A percentile compares a stretch with the other conserved stretches of the same genome.
Evolutionary conservation across 2,329 filamentous ascomycete genomes (phyloP).

Genomic region (Epichloe uncinata): DNA sequence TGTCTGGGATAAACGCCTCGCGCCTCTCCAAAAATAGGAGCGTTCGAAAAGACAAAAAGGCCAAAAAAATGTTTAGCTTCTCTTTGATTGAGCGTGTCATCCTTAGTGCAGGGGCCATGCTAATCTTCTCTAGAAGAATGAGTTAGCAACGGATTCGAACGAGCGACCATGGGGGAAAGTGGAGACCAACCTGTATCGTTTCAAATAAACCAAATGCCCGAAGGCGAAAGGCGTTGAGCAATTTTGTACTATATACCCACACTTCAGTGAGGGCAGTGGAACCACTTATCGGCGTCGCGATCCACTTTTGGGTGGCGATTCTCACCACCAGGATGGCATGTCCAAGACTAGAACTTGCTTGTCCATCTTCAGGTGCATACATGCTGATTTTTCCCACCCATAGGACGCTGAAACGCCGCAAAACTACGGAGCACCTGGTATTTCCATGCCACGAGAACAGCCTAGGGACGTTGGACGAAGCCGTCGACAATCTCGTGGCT

Average conservation of each 20-base stretch:
- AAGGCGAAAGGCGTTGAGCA: rapidly evolving
- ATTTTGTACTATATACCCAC: not conserved
- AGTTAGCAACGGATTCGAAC: constrained; percentile 2
- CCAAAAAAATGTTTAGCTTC: constrained; percentile 5
- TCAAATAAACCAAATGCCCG: constrained; percentile 8
- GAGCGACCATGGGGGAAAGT: not conserved
- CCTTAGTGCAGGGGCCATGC: constrained; percentile 81
- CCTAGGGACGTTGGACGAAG: not conserved
- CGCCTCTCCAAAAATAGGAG: too few species aligned
- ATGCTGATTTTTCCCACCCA: too few species aligned
- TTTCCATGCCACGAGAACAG: not conserved
- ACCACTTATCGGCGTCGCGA: too few species aligned
- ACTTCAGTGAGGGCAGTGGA: too few species aligned
- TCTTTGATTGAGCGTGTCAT: constrained; percentile 33
- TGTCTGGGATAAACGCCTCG: too few species aligned
- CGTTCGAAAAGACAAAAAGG: too few species aligned
- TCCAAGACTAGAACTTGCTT: too few species aligned
- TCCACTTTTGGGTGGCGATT: too few species aligned
- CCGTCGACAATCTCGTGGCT: not conserved
- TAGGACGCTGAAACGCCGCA: not conserved
- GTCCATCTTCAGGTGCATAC: too few species aligned
- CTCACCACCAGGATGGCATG: too few species aligned
- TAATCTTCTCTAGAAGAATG: constrained; percentile 57
- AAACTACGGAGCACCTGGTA: not conserved
- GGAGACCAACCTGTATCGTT: constrained; percentile 5